These are phyloP conservation scores for Fusarium goolgardi DNA, from an alignment of 2,329 filamentous ascomycete species.

Conservation along the genomic window DNA sequence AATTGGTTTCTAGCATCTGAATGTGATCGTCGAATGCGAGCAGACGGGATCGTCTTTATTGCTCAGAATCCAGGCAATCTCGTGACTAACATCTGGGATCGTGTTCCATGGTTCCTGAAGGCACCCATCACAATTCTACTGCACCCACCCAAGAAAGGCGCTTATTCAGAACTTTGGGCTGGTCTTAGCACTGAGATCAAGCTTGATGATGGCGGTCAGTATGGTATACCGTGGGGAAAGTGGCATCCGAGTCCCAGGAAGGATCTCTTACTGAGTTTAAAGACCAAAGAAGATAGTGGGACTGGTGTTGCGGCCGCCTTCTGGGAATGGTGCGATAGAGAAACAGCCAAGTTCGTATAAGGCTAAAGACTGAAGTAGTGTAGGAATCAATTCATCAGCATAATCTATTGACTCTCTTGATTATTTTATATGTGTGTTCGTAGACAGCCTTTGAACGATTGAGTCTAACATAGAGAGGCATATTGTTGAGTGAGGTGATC, in stretches of 20 bases:
- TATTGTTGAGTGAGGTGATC: too few relatives aligned
- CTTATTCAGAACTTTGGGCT: conserved; percentile 57
- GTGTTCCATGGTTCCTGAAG: conserved; percentile 10
- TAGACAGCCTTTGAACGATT: too few relatives aligned
- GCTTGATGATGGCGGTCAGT: conserved; percentile 39
- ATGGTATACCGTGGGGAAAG: conserved; percentile 11
- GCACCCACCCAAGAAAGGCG: conserved; percentile 51
- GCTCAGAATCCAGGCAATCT: conserved; percentile 53
- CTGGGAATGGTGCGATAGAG: conserved; percentile 15
- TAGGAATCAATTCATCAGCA: background rate
- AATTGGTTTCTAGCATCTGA: conserved; percentile 51
- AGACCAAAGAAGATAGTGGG: background rate
- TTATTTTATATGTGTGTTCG: too few relatives aligned
- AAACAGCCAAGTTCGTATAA: background rate
- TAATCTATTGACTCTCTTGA: background rate
- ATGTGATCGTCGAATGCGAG: conserved; percentile 44
- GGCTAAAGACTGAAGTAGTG: background rate
- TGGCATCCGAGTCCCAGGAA: background rate
- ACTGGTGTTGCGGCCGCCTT: background rate
- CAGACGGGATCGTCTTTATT: conserved; percentile 46
- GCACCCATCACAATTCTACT: conserved; percentile 42
- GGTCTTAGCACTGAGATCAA: conserved; percentile 53
- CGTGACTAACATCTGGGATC: conserved; percentile 41
- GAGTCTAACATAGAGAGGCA: too few relatives aligned
- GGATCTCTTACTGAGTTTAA: conserved; percentile 9